These are phyloP conservation scores for Glonium stellatum DNA, from an alignment of 495 filamentous ascomycete genomes.

Conservation along the genomic window DNA sequence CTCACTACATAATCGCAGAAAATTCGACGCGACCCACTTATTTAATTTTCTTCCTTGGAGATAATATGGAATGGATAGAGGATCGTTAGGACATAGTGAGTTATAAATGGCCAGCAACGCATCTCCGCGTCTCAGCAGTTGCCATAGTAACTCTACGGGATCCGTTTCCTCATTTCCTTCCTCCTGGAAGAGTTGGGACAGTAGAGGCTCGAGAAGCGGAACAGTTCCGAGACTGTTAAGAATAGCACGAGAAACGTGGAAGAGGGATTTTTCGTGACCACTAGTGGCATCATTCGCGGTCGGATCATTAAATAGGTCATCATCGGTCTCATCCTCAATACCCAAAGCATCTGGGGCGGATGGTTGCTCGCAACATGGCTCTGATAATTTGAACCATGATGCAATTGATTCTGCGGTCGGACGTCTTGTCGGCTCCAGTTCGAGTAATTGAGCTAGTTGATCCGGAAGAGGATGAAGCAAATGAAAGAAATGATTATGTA, in stretches of 20 bases:
- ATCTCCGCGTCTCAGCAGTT: too few species aligned
- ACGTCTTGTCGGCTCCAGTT: background rate
- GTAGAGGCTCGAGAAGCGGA: too few species aligned
- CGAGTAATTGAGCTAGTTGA: background rate
- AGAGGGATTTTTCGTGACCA: background rate
- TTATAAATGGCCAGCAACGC: background rate
- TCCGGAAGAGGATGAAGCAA: background rate
- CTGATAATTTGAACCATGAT: background rate
- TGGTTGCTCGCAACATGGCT: background rate
- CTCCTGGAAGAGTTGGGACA: too few species aligned
- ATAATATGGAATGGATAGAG: background rate
- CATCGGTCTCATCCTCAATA: background rate
- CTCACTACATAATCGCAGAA: background rate
- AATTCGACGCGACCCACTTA: background rate
- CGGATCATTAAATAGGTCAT: background rate
- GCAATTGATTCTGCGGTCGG: background rate
- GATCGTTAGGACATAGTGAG: background rate
- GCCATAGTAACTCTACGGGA: too few species aligned
- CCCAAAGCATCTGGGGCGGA: background rate
- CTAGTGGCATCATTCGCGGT: background rate
- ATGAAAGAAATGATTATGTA: background rate
- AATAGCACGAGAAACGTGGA: background rate
- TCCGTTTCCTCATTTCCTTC: too few species aligned
- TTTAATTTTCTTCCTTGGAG: background rate
- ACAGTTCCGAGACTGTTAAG: background rate